Conservation (phyloP, 164 flowering plant genomes). For the Warburgia ugandensis region DNA sequence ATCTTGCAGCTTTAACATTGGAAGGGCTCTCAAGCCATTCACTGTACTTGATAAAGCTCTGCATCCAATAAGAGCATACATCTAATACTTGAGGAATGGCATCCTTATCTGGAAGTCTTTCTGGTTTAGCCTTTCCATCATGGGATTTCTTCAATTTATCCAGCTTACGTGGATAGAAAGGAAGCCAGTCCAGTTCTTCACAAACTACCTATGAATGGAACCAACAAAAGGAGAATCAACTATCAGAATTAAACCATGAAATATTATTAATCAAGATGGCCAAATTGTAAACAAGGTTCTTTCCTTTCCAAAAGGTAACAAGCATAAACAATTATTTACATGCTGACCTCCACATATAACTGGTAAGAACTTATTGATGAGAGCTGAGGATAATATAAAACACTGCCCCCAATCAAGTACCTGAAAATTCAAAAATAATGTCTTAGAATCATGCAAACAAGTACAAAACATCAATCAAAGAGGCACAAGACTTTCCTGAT, state of each 20-base stretch:
- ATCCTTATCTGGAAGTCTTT: conserved; percentile 62
- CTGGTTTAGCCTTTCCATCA: conserved; percentile 45
- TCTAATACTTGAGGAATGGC: conserved; percentile 66
- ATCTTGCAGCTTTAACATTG: conserved; percentile 83
- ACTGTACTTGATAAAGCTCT: conserved; percentile 89
- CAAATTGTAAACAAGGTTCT: too few relatives aligned
- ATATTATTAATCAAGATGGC: background rate
- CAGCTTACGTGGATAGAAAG: conserved; percentile 57
- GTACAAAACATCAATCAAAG: too few relatives aligned
- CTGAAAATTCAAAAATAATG: conserved; percentile 29
- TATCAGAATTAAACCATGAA: conserved; percentile 2
- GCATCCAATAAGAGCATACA: conserved; percentile 84
- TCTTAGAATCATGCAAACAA: too few relatives aligned
- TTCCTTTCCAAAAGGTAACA: too few relatives aligned
- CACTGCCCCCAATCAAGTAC: conserved; percentile 89
- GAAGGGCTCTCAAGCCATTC: conserved; percentile 84
- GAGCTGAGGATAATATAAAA: conserved; percentile 92
- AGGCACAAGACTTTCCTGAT: too few relatives aligned
- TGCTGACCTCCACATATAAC: conserved; percentile 94
- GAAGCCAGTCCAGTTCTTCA: conserved; percentile 99
- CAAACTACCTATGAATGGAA: conserved; percentile 65
- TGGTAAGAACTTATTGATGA: conserved; percentile 96
- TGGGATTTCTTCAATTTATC: conserved; percentile 30
- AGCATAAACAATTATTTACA: conserved; percentile 1
- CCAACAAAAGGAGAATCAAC: conserved; percentile 1